Conservation (phyloP, 2,329 filamentous ascomycete genomes). For the Verticillium zaregamsianum region DNA sequence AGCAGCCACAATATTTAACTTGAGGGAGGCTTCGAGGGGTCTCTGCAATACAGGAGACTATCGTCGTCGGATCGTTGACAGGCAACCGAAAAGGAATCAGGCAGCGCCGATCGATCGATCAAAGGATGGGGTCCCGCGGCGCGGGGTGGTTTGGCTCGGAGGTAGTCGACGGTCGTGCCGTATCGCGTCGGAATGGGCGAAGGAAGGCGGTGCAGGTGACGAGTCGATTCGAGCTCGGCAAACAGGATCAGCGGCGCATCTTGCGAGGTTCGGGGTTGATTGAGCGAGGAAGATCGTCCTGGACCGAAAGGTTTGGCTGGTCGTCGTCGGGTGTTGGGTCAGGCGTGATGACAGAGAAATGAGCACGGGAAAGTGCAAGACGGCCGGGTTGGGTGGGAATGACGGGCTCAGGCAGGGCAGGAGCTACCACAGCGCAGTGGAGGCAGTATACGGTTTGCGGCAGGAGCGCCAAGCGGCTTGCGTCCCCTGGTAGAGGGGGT, state of each 20-base stretch:
- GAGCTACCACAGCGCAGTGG: neutral
- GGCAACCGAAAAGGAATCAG: neutral
- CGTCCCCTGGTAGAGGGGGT: neutral
- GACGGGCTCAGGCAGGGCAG: neutral
- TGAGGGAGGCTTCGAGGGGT: neutral
- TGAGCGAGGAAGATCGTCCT: neutral
- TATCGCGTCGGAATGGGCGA: neutral
- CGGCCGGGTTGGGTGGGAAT: neutral
- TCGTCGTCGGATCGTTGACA: neutral
- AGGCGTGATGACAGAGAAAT: neutral
- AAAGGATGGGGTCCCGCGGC: neutral
- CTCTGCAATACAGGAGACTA: neutral
- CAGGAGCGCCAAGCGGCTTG: neutral
- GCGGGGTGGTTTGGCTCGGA: neutral
- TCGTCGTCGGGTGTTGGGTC: neutral
- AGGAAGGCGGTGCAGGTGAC: neutral
- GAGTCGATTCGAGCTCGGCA: neutral
- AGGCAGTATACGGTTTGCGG: neutral
- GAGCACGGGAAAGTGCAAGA: neutral
- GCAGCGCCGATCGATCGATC: neutral
- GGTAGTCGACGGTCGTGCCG: neutral
- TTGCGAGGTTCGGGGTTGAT: neutral
- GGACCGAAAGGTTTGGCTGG: neutral
- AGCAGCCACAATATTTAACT: neutral
- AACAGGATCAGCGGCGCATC: neutral